phyloP scores from a whole-genome alignment of 345 rosid genomes.

The Gynandropsis gynandra region DNA sequence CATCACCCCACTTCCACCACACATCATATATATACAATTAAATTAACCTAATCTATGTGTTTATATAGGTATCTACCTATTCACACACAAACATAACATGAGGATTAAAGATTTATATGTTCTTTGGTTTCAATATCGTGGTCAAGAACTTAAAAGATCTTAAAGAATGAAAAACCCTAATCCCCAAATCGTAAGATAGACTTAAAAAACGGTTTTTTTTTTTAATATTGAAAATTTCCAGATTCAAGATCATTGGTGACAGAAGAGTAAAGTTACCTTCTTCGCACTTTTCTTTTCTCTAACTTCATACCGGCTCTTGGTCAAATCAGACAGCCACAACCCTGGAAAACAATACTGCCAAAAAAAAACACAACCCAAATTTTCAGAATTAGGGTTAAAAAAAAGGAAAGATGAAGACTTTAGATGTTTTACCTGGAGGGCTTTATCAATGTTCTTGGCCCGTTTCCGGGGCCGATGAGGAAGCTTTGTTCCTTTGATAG shows the following conservation, averaged over 20 bases:
- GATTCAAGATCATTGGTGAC: too few species aligned
- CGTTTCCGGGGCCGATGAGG: constrained; percentile 59
- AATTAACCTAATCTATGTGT: not conserved
- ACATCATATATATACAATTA: not conserved
- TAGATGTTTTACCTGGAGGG: constrained; percentile 36
- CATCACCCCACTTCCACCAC: constrained; percentile 24
- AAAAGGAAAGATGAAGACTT: not conserved
- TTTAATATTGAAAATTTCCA: too few species aligned
- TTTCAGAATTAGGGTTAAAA: not conserved
- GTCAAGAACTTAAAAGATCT: too few species aligned
- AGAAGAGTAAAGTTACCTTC: constrained; percentile 36
- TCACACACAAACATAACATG: not conserved
- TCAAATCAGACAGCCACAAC: constrained; percentile 53
- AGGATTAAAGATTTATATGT: too few species aligned
- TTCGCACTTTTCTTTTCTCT: constrained; percentile 59
- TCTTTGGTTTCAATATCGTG: too few species aligned
- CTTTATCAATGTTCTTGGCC: constrained; percentile 48
- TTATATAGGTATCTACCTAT: not conserved
- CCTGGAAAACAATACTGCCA: constrained; percentile 66
- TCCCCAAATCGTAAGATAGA: too few species aligned
- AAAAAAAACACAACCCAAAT: not conserved
- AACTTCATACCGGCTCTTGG: constrained; percentile 52
- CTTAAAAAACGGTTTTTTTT: too few species aligned
- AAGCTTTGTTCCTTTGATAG: constrained; percentile 54
- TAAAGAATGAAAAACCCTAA: too few species aligned